Percentiles rank a stretch among this genome's conserved stretches.
Conservation (phyloP, 306 rosid species). For the Carpinus viminea region DNA sequence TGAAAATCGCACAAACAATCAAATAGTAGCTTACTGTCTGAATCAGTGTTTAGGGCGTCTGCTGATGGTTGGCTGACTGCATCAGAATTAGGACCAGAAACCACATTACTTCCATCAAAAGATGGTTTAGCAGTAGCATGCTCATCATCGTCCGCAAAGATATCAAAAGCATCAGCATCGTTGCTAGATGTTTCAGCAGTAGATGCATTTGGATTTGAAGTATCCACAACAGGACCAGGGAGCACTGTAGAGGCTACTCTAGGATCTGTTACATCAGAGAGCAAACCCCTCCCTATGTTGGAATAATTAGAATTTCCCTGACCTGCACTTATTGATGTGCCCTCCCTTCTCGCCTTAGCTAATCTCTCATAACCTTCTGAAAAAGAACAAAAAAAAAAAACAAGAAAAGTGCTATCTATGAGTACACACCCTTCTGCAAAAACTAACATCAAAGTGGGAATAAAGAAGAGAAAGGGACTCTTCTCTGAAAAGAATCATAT, state of each 20-base stretch:
- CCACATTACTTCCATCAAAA: constrained; percentile 43
- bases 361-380: constrained; percentile 85
- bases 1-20: not conserved
- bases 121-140: constrained; percentile 45
- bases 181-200: constrained; percentile 43
- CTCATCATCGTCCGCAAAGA: constrained; percentile 79
- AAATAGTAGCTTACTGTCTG: constrained; percentile 43
- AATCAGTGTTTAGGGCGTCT: constrained; percentile 28
- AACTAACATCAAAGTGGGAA: not conserved
- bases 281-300: constrained; percentile 34
- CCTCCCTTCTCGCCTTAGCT: constrained; percentile 54
- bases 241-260: constrained; percentile 37
- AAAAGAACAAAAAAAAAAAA: constrained; percentile 26
- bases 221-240: constrained; percentile 17
- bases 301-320: constrained; percentile 38
- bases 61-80: constrained; percentile 26
- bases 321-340: constrained; percentile 40
- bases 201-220: constrained; percentile 32
- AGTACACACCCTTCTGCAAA: not conserved
- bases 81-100: constrained; percentile 34
- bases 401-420: constrained; percentile 10
- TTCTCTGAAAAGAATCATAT: not conserved
- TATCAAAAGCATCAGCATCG: constrained; percentile 63
- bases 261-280: constrained; percentile 41
- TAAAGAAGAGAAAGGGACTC: not conserved